Percentiles rank a stretch among this genome's conserved stretches.
phyloP scores from a whole-genome alignment of 2,329 filamentous ascomycete species.

The Pleomassaria siparia region DNA sequence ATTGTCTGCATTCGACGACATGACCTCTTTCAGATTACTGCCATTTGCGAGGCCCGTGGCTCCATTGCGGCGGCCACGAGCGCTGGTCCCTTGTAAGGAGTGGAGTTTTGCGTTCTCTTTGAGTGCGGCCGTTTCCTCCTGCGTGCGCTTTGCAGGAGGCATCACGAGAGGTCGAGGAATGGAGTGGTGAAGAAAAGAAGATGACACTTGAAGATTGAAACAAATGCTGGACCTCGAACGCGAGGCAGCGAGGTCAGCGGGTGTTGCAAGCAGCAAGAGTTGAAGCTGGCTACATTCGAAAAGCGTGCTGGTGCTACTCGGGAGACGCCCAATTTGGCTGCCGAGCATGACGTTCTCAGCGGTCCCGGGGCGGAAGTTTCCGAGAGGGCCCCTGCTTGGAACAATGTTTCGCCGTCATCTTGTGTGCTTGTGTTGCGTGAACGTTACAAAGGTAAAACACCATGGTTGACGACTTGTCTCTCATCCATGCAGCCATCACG shows the following conservation, averaged over 20 bases:
- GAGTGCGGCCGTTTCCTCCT: slow-evolving; percentile 44
- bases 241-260: slow-evolving; percentile 14
- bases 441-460: no score
- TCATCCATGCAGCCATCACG: no score
- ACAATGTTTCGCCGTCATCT: no score
- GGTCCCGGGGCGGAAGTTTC: no score
- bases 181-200: no score
- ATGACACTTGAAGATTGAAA: no score
- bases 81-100: slow-evolving; percentile 40
- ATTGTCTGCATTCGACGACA: slow-evolving; percentile 36
- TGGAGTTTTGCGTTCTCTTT: slow-evolving; percentile 51
- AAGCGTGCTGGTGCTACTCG: slow-evolving; percentile 12
- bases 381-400: no score
- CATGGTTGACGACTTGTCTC: no score
- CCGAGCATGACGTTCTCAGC: not conserved
- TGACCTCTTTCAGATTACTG: slow-evolving; percentile 41
- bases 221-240: slow-evolving; percentile 7
- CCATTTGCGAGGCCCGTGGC: slow-evolving; percentile 29
- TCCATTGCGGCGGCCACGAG: slow-evolving; percentile 43
- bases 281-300: slow-evolving; percentile 18
- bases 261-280: slow-evolving; percentile 8
- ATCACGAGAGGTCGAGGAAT: slow-evolving; percentile 21
- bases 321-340: slow-evolving; percentile 10
- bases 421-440: no score
- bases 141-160: slow-evolving; percentile 41